Base-by-base conservation (phyloP, 2,329 filamentous ascomycete genomes). In the Pyrenochaeta sp. region DNA sequence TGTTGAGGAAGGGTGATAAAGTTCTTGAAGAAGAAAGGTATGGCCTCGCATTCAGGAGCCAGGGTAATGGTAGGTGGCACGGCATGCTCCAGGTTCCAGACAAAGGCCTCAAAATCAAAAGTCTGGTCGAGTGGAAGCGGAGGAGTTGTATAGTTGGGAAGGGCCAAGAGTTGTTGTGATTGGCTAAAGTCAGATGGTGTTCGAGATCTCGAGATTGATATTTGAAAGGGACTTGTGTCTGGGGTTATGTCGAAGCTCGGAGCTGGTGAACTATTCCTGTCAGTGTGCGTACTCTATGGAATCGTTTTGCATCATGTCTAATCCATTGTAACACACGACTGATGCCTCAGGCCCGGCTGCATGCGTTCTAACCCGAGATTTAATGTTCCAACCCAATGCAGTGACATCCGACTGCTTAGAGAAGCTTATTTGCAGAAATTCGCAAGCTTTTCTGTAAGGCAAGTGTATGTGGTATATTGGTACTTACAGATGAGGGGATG, bases 11-110 rank as follows among this genome's bases (percentile, higher is more conserved):
- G 58, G 10, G 71, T 61, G 48, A 77, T 72, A 53, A 77, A 77
- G 47, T 78, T 77, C 12, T 69, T 70, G 62, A 78, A 77, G 61
- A 78, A 78, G 65, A 78, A 78, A 1, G 74, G 70, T 2, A 74
- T 69, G 5, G 75, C 75, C 59, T 76, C 72, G 33, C 63, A 68
- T 56, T 77, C 74, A 12, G 72, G 69, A 3, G 71, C 64, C 41
- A 73, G 56, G 1, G 58, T 58, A 27, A 76, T 64, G 12, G 59
- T 66, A 0, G 56, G 49, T 7, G 72, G 69, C 2, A 75, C 50
- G 18, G 51, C 53, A 32, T 65, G 55, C 31, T 71, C 59, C 27
- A 72, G 59, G 33, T 69, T 68, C 71, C 71, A 72, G 20, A 71
- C 40, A 37, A 72, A 72, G 3, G 61, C 61, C 44, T 74, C 58